These are phyloP conservation scores for Hyaloscypha hepaticicola DNA, from an alignment of 495 filamentous ascomycete species.

Conservation along the genomic window DNA sequence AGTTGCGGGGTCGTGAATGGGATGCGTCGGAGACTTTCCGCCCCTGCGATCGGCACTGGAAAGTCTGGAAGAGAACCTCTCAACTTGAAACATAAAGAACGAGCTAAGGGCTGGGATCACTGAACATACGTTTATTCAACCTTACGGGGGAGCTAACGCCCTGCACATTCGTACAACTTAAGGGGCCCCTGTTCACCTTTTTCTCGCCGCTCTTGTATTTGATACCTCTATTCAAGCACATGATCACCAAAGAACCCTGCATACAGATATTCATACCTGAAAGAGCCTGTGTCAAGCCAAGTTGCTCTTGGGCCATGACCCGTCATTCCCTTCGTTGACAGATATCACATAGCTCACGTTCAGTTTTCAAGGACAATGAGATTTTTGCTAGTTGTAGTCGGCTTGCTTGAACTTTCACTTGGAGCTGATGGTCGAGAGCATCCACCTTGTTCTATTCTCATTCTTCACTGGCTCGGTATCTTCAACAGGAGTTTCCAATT, in stretches of 20 bases:
- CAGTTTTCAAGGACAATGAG: conserved; percentile 17
- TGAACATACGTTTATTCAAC: too few species aligned
- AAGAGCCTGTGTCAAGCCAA: conserved; percentile 21
- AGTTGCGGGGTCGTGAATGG: neutral
- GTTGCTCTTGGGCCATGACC: conserved; percentile 13
- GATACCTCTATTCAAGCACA: conserved; percentile 7
- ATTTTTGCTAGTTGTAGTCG: conserved; percentile 21
- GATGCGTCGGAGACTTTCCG: neutral
- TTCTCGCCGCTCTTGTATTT: conserved; percentile 3
- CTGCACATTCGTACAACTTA: neutral
- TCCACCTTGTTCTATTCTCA: too few species aligned
- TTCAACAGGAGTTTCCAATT: too few species aligned
- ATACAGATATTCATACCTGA: conserved; percentile 20
- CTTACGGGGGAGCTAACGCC: neutral
- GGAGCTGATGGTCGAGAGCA: neutral
- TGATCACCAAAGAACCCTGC: neutral
- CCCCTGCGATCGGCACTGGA: neutral
- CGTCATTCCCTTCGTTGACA: conserved; percentile 11
- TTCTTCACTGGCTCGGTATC: neutral
- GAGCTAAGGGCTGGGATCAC: neutral
- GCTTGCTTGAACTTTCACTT: neutral
- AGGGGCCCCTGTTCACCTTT: conserved; percentile 6
- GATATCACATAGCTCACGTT: conserved; percentile 19
- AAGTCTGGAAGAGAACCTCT: neutral
- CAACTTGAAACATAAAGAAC: neutral